Conservation (phyloP, 805 yeast species). For the Saturnispora sekii region DNA sequence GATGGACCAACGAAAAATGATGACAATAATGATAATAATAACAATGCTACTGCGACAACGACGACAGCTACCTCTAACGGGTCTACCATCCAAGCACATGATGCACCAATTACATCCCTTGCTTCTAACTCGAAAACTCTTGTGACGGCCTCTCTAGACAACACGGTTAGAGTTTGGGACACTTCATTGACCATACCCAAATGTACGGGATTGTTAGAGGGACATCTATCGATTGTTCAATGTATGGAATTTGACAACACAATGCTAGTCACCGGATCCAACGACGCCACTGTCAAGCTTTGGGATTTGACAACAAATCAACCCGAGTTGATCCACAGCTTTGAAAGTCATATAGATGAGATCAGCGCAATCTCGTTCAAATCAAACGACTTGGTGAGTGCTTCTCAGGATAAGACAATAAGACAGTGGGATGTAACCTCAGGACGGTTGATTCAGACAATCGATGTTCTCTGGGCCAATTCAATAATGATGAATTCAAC, state of each 20-base stretch:
- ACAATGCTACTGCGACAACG: conserved; percentile 10
- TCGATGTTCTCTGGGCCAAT: conserved; percentile 58
- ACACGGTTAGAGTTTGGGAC: conserved; percentile 79
- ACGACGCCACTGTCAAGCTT: conserved; percentile 51
- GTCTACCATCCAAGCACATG: conserved; percentile 46
- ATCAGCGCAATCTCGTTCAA: conserved; percentile 53
- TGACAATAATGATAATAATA: conserved; percentile 11
- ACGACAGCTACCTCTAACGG: conserved; percentile 38
- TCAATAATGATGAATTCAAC: conserved; percentile 23
- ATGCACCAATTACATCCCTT: conserved; percentile 41
- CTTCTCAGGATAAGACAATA: conserved; percentile 62
- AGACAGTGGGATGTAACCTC: conserved; percentile 66
- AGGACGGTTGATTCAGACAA: conserved; percentile 60
- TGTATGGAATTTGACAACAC: conserved; percentile 49
- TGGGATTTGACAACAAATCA: conserved; percentile 37
- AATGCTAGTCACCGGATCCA: conserved; percentile 43
- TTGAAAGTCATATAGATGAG: conserved; percentile 59
- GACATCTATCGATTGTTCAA: conserved; percentile 50
- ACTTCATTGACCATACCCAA: conserved; percentile 32
- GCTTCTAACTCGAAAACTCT: conserved; percentile 70
- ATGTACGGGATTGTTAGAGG: conserved; percentile 42
- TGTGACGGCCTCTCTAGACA: conserved; percentile 72
- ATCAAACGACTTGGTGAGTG: conserved; percentile 48
- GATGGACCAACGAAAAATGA: conserved; percentile 22
- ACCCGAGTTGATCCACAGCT: conserved; percentile 32